A percentile compares a stretch with the other conserved stretches of the same genome.
Conservation (phyloP, 352 stramenopile genomes). For the Peronospora farinosa region DNA sequence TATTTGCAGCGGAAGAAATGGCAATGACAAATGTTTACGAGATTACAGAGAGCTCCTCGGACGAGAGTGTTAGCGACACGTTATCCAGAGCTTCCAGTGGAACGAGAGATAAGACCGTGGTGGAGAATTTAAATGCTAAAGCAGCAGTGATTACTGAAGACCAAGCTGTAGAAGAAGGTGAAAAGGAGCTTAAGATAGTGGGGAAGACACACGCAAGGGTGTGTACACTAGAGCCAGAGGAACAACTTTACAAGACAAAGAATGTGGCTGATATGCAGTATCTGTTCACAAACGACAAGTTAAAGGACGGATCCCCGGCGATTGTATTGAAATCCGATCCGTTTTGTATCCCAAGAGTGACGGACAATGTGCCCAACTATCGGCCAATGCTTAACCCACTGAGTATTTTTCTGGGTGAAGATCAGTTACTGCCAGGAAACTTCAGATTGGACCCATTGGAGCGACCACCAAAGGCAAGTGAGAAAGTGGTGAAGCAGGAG, state of each 20-base stretch:
- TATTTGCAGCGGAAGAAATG: conserved; percentile 1
- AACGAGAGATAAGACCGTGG: neutral
- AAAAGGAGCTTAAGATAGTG: conserved; percentile 18
- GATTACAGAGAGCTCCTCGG: conserved; percentile 37
- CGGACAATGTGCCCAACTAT: conserved; percentile 69
- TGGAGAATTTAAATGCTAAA: neutral
- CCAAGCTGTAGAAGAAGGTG: conserved; percentile 1
- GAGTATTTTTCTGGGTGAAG: conserved; percentile 60
- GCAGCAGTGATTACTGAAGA: conserved; percentile 2
- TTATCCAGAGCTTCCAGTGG: neutral
- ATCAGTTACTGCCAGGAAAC: conserved; percentile 60
- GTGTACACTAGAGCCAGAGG: conserved; percentile 20
- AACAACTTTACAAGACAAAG: conserved; percentile 24
- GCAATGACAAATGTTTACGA: conserved; percentile 23
- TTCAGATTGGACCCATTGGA: conserved; percentile 56
- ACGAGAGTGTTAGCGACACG: conserved; percentile 25
- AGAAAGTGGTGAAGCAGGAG: conserved; percentile 8
- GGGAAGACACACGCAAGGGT: conserved; percentile 19
- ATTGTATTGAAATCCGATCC: conserved; percentile 49
- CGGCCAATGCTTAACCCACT: conserved; percentile 61
- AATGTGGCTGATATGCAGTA: conserved; percentile 51
- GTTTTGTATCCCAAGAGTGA: conserved; percentile 67
- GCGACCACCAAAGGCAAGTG: conserved; percentile 11
- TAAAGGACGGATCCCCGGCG: conserved; percentile 46
- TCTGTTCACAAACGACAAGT: conserved; percentile 60